Evolutionary conservation across 371 early-diverging fungal species (phyloP).

Genomic region (Rhizopus sp.): DNA sequence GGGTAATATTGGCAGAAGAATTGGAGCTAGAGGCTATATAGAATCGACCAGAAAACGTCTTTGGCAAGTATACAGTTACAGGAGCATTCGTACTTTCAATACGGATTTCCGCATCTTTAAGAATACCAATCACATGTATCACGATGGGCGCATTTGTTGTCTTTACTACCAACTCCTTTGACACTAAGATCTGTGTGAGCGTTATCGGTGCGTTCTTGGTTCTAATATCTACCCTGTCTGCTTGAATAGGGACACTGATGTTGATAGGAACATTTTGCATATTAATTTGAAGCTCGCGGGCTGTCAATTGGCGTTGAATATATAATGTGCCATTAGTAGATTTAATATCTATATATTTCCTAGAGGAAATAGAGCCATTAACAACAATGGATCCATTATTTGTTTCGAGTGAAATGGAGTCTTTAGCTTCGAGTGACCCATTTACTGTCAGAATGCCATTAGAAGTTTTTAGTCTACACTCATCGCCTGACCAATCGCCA

Average conservation of each 20-base stretch:
- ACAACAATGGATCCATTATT: conserved; percentile 10
- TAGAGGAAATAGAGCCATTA: not conserved
- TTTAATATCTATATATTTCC: not conserved
- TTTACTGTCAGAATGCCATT: conserved; percentile 10
- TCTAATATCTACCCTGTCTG: conserved; percentile 1
- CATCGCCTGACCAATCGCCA: conserved; percentile 18
- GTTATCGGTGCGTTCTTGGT: conserved; percentile 19
- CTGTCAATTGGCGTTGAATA: not conserved
- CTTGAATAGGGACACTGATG: not conserved
- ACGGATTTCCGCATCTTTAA: not conserved
- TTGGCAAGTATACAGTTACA: conserved; percentile 13
- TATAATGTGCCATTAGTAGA: conserved; percentile 7
- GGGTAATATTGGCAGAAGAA: not conserved
- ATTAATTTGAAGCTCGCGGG: not conserved
- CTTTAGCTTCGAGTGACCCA: conserved; percentile 11
- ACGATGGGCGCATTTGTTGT: conserved; percentile 13
- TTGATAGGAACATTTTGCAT: not conserved
- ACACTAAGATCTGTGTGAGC: conserved; percentile 2
- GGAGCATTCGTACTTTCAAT: conserved; percentile 17
- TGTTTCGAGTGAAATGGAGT: conserved; percentile 2
- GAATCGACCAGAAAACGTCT: conserved; percentile 14
- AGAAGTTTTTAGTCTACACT: conserved; percentile 12
- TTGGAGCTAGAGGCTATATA: not conserved
- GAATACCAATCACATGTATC: conserved; percentile 15
- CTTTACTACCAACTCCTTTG: conserved; percentile 5